Base-by-base conservation (phyloP, 2,329 filamentous ascomycete species). In the Chrysoporthe cubensis region DNA sequence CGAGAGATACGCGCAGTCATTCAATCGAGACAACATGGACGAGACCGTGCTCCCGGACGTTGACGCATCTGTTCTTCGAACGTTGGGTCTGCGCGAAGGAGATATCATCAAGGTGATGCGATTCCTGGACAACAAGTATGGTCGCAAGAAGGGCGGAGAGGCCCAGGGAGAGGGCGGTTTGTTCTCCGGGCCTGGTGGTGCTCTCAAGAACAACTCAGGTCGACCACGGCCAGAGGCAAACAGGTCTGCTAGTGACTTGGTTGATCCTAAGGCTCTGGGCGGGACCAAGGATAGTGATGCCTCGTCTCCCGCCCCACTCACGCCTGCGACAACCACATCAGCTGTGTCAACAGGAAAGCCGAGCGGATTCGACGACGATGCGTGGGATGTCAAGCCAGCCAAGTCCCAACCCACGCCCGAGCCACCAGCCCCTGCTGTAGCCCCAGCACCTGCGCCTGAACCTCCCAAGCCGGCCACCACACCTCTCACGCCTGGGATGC, bases 61-160 rank as follows among this genome's bases (percentile, higher is more conserved):
- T 62, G 92, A 94, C 66, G 88, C 93, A 5, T 88, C 87, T 69
- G 88, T 95, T 21, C 83, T 99, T 60, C 90, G 96, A 52, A 97
- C 91, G 16, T 82, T 99, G 54, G 96, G 96, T n/a, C 80, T 99
- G 61, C 94, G 96, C 69, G 96, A 98, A 79, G 96, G 96, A 37
- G 96, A 99, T 78, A 97, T 97, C 68, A 88, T 99, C 74, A 94
- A 97, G 71, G 92, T 99, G 7, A 97, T 96, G 89, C 94, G 95
- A 71, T 88, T 87, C 73, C 80, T 99, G 66, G 95, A 99, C 78
- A 87, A 84, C 76, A 96, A 93, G 76, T 97, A 88, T 76, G 87
- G 85, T 62, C 90, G 94, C 48, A 87, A 84, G 59, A 85, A 84
- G 66, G 87, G 84, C n/a, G 89, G 90, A 68, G 86, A 84, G 21